These are phyloP conservation scores for Prunus padus DNA, from an alignment of 306 rosid species.

Conservation along the genomic window DNA sequence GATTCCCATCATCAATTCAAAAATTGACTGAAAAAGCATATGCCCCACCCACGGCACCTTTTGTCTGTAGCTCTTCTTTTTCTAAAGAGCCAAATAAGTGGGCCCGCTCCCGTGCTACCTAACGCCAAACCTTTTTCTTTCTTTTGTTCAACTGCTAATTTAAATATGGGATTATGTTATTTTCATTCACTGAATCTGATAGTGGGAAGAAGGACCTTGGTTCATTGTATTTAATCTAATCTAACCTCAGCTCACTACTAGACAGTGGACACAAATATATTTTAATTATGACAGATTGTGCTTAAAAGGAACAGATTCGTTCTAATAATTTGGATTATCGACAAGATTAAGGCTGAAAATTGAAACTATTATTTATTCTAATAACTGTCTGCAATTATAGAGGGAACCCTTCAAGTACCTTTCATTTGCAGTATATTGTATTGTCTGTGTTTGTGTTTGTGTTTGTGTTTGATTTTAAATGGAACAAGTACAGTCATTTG, in stretches of 20 bases:
- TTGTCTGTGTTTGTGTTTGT: too few relatives aligned
- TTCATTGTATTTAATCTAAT: neutral
- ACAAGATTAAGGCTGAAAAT: neutral
- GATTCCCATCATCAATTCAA: neutral
- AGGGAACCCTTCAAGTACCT: neutral
- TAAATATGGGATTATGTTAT: neutral
- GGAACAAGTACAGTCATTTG: neutral
- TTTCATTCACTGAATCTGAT: constrained; percentile 14
- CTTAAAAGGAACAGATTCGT: neutral
- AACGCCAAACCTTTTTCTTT: neutral
- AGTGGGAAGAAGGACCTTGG: neutral
- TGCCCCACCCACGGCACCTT: neutral
- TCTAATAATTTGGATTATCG: constrained; percentile 8
- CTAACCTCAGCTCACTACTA: constrained; percentile 6
- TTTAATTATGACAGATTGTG: constrained; percentile 20
- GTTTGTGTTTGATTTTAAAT: neutral
- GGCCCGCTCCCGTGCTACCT: neutral
- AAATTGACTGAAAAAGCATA: neutral
- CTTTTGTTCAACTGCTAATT: neutral
- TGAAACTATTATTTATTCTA: neutral
- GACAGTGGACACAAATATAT: neutral
- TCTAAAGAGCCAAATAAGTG: neutral
- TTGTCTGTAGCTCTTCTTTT: neutral
- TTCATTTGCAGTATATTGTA: neutral
- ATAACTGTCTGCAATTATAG: neutral